Evolutionary conservation across 352 stramenopile genomes (phyloP).

Genomic region (Phytophthora sojae): DNA sequence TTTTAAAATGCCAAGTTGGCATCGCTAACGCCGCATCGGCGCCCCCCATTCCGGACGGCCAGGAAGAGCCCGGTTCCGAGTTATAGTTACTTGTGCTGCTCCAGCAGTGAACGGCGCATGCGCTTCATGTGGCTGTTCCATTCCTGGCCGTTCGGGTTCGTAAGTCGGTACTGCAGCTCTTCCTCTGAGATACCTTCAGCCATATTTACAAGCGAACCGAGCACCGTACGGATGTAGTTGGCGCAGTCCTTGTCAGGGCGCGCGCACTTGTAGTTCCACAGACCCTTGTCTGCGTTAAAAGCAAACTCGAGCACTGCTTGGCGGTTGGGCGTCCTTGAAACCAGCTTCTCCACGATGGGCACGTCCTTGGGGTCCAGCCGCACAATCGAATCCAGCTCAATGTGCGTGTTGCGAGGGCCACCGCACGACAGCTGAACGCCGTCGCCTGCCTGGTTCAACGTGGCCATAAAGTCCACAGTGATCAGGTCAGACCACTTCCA

Average conservation of each 20-base stretch:
- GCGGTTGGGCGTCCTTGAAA: conserved; percentile 63
- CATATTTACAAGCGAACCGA: conserved; percentile 92
- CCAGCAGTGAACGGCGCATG: conserved; percentile 75
- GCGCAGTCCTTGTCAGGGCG: conserved; percentile 89
- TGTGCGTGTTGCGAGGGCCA: conserved; percentile 75
- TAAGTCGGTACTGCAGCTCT: conserved; percentile 90
- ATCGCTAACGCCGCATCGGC: background rate
- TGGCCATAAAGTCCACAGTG: conserved; percentile 87
- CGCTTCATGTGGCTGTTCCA: conserved; percentile 88
- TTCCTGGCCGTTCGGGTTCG: conserved; percentile 70
- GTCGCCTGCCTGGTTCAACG: conserved; percentile 63
- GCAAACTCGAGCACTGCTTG: conserved; percentile 86
- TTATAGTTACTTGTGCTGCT: conserved; percentile 54
- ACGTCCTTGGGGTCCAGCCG: conserved; percentile 82
- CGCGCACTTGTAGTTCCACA: conserved; percentile 92
- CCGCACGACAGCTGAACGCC: conserved; percentile 73
- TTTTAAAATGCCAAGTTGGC: background rate
- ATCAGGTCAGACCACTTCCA: conserved; percentile 94
- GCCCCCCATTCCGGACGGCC: background rate
- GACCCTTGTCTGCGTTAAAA: conserved; percentile 87
- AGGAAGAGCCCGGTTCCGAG: conserved; percentile 4
- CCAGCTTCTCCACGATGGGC: conserved; percentile 70
- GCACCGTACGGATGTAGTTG: conserved; percentile 92
- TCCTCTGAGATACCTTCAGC: conserved; percentile 91
- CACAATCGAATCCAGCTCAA: conserved; percentile 87